Evolutionary conservation across 129 eudicot species (phyloP).

Genomic region (Arctium minus): DNA sequence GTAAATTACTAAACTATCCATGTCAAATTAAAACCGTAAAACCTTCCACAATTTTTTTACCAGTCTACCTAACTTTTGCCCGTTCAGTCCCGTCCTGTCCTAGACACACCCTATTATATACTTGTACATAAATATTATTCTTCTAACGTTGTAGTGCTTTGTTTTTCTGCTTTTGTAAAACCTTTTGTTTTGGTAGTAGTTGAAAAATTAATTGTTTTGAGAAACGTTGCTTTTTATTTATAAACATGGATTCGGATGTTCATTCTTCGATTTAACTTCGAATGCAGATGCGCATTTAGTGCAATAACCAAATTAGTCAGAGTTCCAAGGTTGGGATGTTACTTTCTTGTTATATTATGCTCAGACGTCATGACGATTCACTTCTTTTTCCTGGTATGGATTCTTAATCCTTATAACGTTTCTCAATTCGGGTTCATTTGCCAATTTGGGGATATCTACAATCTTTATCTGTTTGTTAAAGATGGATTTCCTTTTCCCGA

Average conservation of each 20-base stretch:
- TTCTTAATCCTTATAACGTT: neutral
- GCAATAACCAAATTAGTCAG: constrained; percentile 72
- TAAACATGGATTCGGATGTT: neutral
- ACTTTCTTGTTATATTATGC: constrained; percentile 81
- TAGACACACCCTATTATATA: no score
- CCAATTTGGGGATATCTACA: neutral
- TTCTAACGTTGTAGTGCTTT: no score
- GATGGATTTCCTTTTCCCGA: no score
- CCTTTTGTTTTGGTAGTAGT: no score
- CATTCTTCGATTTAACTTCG: neutral
- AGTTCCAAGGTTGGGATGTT: constrained; percentile 89
- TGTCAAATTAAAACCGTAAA: no score
- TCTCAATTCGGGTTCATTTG: neutral
- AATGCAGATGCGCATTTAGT: constrained; percentile 92
- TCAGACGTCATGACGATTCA: constrained; percentile 98
- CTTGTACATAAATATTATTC: no score
- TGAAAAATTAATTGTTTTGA: no score
- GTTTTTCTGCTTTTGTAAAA: no score
- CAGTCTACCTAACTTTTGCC: no score
- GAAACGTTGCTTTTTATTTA: neutral
- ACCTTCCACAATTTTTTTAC: no score
- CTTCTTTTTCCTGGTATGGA: constrained; percentile 90
- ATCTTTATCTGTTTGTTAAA: neutral
- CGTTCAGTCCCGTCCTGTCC: no score
- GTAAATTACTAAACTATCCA: no score